Percentiles rank a stretch among this genome's conserved stretches.
These are phyloP conservation scores for Neodidymelliopsis sp. DNA, from an alignment of 2,329 filamentous ascomycete genomes.

Conservation along the genomic window DNA sequence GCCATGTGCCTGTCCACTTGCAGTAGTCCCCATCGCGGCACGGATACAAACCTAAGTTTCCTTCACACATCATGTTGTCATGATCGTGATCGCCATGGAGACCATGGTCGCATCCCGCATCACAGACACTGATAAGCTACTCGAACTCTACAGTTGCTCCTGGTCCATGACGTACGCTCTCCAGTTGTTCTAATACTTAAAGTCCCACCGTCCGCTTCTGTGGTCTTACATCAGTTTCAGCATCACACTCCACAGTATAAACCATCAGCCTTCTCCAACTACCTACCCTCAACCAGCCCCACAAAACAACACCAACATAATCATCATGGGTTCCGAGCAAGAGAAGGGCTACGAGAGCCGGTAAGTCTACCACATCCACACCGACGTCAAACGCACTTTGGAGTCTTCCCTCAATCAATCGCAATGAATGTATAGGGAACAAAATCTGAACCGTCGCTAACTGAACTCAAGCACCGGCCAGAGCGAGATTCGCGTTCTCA, in stretches of 20 bases:
- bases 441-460: no score
- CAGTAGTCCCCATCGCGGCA: conserved; percentile 10
- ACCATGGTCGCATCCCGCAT: conserved; percentile 2
- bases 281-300: background rate
- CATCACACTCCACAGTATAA: background rate
- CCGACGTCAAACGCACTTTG: background rate
- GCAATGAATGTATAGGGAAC: no score
- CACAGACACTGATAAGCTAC: conserved; percentile 5
- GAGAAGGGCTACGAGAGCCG: conserved; percentile 19
- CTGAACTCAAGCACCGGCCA: conserved; percentile 55
- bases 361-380: conserved; percentile 1
- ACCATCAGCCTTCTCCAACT: background rate
- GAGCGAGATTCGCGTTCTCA: conserved; percentile 54
- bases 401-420: no score
- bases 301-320: background rate
- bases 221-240: background rate
- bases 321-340: conserved; percentile 38
- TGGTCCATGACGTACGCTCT: conserved; percentile 23
- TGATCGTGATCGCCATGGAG: conserved; percentile 16
- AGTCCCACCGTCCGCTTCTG: background rate
- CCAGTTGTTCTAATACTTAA: conserved; percentile 20
- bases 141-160: background rate
- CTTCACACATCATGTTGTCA: conserved; percentile 32
- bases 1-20: conserved; percentile 19
- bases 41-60: conserved; percentile 5